Conservation (phyloP, 208 protist genomes). For the Naegleria lovaniensis region DNA sequence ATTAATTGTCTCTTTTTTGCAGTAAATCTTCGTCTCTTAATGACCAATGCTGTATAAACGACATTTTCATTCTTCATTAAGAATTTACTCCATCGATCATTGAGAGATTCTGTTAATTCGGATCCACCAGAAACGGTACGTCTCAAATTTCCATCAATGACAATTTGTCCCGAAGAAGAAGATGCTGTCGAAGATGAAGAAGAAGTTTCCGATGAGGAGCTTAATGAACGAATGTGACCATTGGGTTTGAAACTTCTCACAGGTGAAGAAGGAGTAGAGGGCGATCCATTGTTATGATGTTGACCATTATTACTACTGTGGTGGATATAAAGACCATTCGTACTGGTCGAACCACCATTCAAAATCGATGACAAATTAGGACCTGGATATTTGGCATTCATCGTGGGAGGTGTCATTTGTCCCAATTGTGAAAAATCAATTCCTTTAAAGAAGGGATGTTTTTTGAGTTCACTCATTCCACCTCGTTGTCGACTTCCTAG, state of each 20-base stretch:
- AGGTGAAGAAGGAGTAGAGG: too few species aligned
- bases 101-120: not conserved
- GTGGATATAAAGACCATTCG: not conserved
- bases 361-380: not conserved
- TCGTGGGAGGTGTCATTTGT: not conserved
- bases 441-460: constrained; percentile 31
- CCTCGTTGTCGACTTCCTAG: constrained; percentile 1
- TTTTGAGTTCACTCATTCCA: constrained; percentile 27
- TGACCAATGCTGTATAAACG: not conserved
- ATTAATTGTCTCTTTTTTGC: constrained; percentile 9
- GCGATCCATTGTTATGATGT: too few species aligned
- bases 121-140: not conserved
- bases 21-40: constrained; percentile 18
- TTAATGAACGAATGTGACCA: too few species aligned
- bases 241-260: not conserved
- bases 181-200: not conserved
- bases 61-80: constrained; percentile 21
- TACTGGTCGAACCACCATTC: not conserved
- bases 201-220: not conserved
- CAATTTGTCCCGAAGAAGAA: not conserved
- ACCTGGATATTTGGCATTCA: not conserved
- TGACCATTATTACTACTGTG: too few species aligned
- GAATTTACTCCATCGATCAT: not conserved
- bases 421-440: constrained; percentile 29
- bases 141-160: not conserved